Conservation (phyloP, 208 protist species). For the Trypanosoma congolense region DNA sequence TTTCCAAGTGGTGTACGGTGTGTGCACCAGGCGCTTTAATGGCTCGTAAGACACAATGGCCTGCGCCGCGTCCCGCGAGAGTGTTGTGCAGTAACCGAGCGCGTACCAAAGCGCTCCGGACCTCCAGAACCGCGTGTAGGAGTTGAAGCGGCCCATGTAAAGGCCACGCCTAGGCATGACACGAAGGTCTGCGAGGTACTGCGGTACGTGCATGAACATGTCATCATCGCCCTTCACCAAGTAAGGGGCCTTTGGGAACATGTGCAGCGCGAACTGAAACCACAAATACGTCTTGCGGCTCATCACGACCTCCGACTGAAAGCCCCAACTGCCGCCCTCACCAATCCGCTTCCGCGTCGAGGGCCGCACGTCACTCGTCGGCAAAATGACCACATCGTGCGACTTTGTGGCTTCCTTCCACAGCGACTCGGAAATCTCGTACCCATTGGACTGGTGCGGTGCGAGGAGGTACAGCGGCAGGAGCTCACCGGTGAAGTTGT, state of each 20-base stretch:
- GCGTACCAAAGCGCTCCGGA: neutral
- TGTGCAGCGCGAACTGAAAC: conserved; percentile 32
- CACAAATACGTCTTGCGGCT: conserved; percentile 39
- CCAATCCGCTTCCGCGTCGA: conserved; percentile 17
- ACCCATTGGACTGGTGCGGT: conserved; percentile 7
- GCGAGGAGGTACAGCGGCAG: conserved; percentile 25
- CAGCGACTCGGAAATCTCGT: conserved; percentile 16
- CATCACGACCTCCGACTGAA: conserved; percentile 32
- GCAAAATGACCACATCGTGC: conserved; percentile 18
- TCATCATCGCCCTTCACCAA: conserved; percentile 58
- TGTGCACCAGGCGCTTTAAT: neutral
- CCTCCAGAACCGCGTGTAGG: neutral
- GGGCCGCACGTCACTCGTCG: conserved; percentile 27
- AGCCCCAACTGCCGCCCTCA: conserved; percentile 23
- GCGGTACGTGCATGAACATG: conserved; percentile 44
- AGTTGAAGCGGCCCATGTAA: conserved; percentile 6
- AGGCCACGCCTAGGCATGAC: conserved; percentile 9
- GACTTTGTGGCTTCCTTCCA: neutral
- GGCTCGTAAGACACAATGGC: conserved; percentile 1
- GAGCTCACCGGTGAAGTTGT: conserved; percentile 27
- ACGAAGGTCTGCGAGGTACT: conserved; percentile 38
- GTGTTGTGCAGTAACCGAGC: neutral
- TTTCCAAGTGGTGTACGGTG: neutral
- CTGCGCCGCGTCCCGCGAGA: conserved; percentile 2
- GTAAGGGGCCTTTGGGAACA: conserved; percentile 31